Base-by-base conservation (phyloP, 768 basidiomycete species). In the Mycena haematopus region DNA sequence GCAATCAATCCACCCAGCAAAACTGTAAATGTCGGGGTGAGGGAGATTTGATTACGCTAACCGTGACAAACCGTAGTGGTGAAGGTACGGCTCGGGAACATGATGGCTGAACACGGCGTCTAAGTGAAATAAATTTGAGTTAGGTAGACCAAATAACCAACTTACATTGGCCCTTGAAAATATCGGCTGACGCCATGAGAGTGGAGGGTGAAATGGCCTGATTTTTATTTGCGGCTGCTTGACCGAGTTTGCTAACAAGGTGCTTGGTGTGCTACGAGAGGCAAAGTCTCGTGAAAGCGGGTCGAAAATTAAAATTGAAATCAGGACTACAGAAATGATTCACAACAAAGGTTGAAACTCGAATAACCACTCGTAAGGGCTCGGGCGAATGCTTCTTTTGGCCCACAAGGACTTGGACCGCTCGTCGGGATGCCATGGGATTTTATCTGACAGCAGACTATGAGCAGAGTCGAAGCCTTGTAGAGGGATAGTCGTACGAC, bases 101-200 rank as follows among this genome's bases (percentile, higher is more conserved):
- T 24, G 45, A 24, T 46, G 45, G 45, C 45, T 46, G n/a, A 46
- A 46, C 45, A 46, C 45, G n/a, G n/a, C n/a, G n/a, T n/a, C n/a
- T n/a, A n/a, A n/a, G n/a, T n/a, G n/a, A n/a, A n/a, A n/a, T n/a
- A n/a, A n/a, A n/a, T n/a, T n/a, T n/a, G n/a, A n/a, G n/a, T n/a
- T n/a, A n/a, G n/a, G n/a, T n/a, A n/a, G n/a, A n/a, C n/a, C n/a
- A n/a, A n/a, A n/a, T n/a, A n/a, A n/a, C n/a, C n/a, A n/a, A n/a
- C n/a, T n/a, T n/a, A n/a, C n/a, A n/a, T n/a, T n/a, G n/a, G n/a
- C 42, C 42, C n/a, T n/a, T 44, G 42, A 44, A 44, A 17, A 44
- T 44, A 6, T 44, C 10, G n/a, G 19, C 21, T 17, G 42, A 44
- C n/a, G 42, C n/a, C 42, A 21, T 44, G 42, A 21, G 21, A 44